Evolutionary conservation across 1,284 basidiomycete genomes (phyloP).

Genomic region (Kalmanozyma brasiliensis): DNA sequence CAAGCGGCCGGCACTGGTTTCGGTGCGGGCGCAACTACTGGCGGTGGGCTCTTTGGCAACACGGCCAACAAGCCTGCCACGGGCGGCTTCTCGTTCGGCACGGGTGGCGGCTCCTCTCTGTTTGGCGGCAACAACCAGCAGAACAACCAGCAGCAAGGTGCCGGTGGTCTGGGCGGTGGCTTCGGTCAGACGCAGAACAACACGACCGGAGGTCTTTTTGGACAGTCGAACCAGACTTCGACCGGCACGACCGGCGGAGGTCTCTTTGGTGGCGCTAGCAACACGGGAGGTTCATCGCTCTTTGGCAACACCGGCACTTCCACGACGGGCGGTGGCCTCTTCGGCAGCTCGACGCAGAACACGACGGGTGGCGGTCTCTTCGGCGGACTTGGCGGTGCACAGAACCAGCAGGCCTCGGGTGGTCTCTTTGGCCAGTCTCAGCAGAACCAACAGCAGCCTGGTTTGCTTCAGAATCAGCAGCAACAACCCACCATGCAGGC

Average conservation of each 20-base stretch:
- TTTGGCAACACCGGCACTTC: constrained; percentile 62
- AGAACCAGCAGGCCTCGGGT: constrained; percentile 33
- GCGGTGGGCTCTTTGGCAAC: constrained; percentile 68
- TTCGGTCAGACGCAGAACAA: constrained; percentile 41
- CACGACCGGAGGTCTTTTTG: constrained; percentile 55
- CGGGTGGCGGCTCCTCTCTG: constrained; percentile 61
- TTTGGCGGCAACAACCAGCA: constrained; percentile 51
- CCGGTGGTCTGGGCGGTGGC: constrained; percentile 37
- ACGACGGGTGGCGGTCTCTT: constrained; percentile 50
- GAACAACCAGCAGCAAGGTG: constrained; percentile 37
- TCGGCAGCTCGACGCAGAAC: constrained; percentile 69
- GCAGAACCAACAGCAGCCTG: constrained; percentile 54
- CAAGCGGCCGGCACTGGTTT: constrained; percentile 55
- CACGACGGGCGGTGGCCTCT: constrained; percentile 69
- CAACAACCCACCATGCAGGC: constrained; percentile 68
- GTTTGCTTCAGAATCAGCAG: constrained; percentile 49
- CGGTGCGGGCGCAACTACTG: constrained; percentile 31
- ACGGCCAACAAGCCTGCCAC: constrained; percentile 45
- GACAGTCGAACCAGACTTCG: constrained; percentile 56
- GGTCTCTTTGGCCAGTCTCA: constrained; percentile 38
- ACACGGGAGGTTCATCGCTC: constrained; percentile 53
- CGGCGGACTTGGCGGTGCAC: constrained; percentile 48
- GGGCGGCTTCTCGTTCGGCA: constrained; percentile 54
- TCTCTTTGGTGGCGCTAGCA: constrained; percentile 50
- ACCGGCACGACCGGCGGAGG: constrained; percentile 51